Percentiles rank a stretch among this genome's conserved stretches.
Evolutionary conservation across 352 stramenopile species (phyloP).

Genomic region (Phytophthora pluvialis): DNA sequence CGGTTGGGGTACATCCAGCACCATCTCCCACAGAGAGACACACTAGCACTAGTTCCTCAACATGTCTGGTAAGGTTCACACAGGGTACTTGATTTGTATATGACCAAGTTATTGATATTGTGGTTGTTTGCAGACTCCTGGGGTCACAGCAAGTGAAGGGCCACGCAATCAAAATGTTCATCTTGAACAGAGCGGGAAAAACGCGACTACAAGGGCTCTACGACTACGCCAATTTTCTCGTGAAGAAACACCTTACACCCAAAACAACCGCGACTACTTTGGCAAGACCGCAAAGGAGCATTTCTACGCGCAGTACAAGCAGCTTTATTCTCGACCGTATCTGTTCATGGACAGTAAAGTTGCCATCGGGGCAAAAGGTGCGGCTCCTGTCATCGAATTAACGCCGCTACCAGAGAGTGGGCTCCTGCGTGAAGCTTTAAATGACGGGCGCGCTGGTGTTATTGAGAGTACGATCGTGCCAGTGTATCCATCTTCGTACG

Average conservation of each 20-base stretch:
- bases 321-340: constrained; percentile 70
- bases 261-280: constrained; percentile 67
- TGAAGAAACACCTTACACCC: constrained; percentile 49
- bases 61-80: constrained; percentile 12
- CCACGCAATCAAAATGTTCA: not conserved
- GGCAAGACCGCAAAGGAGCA: constrained; percentile 52
- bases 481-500: constrained; percentile 46
- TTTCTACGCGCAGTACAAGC: constrained; percentile 72
- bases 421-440: constrained; percentile 8
- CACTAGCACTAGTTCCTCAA: not conserved
- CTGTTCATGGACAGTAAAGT: constrained; percentile 54
- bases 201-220: constrained; percentile 29
- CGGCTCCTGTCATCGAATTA: not conserved
- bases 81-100: not conserved
- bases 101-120: not conserved
- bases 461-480: constrained; percentile 40
- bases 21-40: not conserved
- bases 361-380: constrained; percentile 2
- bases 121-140: constrained; percentile 17
- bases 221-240: constrained; percentile 38
- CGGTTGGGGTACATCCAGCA: not conserved
- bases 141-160: not conserved
- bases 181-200: constrained; percentile 8
- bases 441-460: constrained; percentile 18
- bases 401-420: constrained; percentile 3